Percentiles rank a stretch among this genome's conserved stretches.
phyloP scores from a whole-genome alignment of 345 rosid species.

The Psidium friedrichsthalianum region DNA sequence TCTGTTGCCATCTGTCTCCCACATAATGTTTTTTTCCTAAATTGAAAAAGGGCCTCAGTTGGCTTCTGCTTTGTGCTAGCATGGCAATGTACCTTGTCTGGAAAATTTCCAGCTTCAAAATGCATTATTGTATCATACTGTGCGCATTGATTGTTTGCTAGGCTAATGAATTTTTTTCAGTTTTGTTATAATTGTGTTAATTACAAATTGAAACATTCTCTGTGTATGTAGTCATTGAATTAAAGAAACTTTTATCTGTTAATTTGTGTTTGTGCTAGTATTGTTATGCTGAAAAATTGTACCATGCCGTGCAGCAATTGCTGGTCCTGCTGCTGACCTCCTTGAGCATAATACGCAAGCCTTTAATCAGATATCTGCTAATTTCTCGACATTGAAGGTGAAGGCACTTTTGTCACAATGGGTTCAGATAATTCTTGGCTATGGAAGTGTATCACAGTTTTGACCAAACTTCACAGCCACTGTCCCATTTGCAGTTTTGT shows the following conservation, averaged over 20 bases:
- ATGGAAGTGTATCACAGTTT: background rate
- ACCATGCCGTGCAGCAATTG: slow-evolving; percentile 31
- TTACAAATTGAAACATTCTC: background rate
- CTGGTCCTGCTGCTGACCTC: slow-evolving; percentile 41
- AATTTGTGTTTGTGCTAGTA: background rate
- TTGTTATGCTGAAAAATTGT: background rate
- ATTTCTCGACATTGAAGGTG: slow-evolving; percentile 41
- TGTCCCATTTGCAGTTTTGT: background rate
- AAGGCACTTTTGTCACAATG: background rate
- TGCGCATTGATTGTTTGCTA: background rate
- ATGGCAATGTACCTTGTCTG: background rate
- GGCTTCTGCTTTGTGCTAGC: background rate
- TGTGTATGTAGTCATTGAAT: background rate
- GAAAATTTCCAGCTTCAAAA: background rate
- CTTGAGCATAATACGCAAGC: slow-evolving; percentile 46
- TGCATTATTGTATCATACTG: background rate
- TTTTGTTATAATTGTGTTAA: background rate
- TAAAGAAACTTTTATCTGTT: background rate
- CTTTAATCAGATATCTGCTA: slow-evolving; percentile 39
- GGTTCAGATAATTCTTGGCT: background rate
- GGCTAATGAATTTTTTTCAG: background rate
- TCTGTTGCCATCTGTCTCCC: background rate
- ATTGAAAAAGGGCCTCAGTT: background rate
- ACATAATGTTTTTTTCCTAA: background rate
- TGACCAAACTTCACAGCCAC: background rate